Evolutionary conservation across 1,284 basidiomycete genomes (phyloP).

Genomic region (Marasmius fiardii): DNA sequence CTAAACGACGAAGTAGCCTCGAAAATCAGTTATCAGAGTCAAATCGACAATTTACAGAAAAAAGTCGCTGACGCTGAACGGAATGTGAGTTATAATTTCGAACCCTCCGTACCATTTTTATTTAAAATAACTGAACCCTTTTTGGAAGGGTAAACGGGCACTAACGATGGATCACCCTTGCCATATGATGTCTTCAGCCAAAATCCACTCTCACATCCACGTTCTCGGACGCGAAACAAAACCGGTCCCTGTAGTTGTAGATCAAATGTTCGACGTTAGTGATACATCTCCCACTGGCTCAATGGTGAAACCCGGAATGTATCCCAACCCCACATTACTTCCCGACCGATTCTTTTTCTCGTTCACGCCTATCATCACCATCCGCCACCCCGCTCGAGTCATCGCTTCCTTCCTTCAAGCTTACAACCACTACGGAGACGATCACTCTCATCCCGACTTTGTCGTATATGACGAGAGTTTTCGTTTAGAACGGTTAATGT

Average conservation of each 20-base stretch:
- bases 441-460: slow-evolving; percentile 4
- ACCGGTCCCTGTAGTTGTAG: background rate
- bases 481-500: slow-evolving; percentile 1
- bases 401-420: background rate
- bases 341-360: background rate
- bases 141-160: background rate
- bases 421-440: background rate
- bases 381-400: background rate
- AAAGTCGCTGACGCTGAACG: background rate
- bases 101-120: no score
- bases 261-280: background rate
- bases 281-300: background rate
- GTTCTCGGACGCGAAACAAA: background rate
- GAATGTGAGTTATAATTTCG: background rate
- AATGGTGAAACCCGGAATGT: background rate
- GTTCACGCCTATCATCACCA: background rate
- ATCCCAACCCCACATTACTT: background rate
- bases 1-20: background rate
- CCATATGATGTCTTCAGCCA: background rate
- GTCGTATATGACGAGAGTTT: background rate
- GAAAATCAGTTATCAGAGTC: background rate
- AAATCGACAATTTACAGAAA: background rate
- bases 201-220: no score
- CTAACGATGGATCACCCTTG: background rate
- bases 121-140: no score